Evolutionary conservation across 352 stramenopile genomes (phyloP).

Genomic region (Phytophthora litchii): DNA sequence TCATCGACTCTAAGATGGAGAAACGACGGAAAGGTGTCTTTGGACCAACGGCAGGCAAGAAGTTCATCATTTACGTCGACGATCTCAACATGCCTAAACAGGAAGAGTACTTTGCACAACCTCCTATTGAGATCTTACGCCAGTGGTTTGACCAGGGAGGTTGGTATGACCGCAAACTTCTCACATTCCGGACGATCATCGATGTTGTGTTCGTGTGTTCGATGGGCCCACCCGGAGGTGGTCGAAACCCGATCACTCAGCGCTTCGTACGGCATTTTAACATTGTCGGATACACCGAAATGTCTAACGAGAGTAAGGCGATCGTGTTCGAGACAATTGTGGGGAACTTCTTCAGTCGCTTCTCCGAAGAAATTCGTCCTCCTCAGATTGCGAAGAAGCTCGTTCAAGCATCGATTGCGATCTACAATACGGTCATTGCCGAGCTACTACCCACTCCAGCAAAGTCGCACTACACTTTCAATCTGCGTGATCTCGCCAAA

Average conservation of each 20-base stretch:
- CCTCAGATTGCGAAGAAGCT: constrained; percentile 58
- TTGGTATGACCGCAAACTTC: constrained; percentile 95
- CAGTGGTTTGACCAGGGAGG: constrained; percentile 95
- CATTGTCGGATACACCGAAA: constrained; percentile 86
- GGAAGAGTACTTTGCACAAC: constrained; percentile 94
- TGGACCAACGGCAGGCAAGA: constrained; percentile 90
- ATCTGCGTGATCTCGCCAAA: constrained; percentile 88
- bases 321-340: constrained; percentile 88
- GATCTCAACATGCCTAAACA: constrained; percentile 96
- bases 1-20: constrained; percentile 94
- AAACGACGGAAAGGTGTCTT: constrained; percentile 94
- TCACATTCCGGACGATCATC: constrained; percentile 92
- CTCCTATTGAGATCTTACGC: constrained; percentile 94
- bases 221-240: constrained; percentile 83
- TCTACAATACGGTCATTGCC: constrained; percentile 87
- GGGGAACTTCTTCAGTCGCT: constrained; percentile 69
- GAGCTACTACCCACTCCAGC: constrained; percentile 83
- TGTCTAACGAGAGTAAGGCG: constrained; percentile 81
- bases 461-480: constrained; percentile 91
- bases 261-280: constrained; percentile 88
- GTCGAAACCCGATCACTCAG: constrained; percentile 80
- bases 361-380: constrained; percentile 71
- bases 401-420: constrained; percentile 73
- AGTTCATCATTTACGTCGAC: constrained; percentile 94
- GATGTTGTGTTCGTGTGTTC: constrained; percentile 88